Evolutionary conservation across 306 rosid genomes (phyloP).

Genomic region (Pyrus pyrifolia): DNA sequence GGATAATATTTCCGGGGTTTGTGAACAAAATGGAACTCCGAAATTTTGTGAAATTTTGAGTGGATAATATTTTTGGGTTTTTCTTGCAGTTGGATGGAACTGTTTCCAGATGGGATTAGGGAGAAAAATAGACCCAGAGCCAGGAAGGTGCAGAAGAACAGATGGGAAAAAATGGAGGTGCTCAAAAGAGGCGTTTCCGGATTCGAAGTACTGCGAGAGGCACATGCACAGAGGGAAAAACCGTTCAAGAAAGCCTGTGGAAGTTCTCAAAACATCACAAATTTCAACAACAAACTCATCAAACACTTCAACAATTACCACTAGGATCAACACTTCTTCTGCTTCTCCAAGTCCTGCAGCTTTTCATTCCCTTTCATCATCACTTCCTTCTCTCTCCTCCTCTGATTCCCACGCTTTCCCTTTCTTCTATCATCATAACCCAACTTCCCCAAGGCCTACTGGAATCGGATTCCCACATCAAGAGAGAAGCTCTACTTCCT

Average conservation of each 20-base stretch:
- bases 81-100: slow-evolving; percentile 86
- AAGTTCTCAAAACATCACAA: slow-evolving; percentile 48
- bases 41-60: not conserved
- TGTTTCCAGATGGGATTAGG: slow-evolving; percentile 84
- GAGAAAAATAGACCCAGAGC: slow-evolving; percentile 94
- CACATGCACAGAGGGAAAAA: slow-evolving; percentile 99
- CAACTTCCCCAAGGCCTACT: slow-evolving; percentile 36
- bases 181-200: slow-evolving; percentile 87
- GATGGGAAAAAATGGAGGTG: slow-evolving; percentile 99
- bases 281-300: slow-evolving; percentile 9
- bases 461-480: slow-evolving; percentile 45
- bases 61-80: not conserved
- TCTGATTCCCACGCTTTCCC: slow-evolving; percentile 25
- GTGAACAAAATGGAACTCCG: not conserved
- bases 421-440: slow-evolving; percentile 32
- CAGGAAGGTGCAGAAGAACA: slow-evolving; percentile 97
- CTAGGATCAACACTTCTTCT: slow-evolving; percentile 27
- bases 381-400: slow-evolving; percentile 20
- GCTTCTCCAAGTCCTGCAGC: slow-evolving; percentile 26
- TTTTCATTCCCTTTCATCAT: slow-evolving; percentile 23
- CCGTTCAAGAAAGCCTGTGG: slow-evolving; percentile 99
- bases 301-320: slow-evolving; percentile 38
- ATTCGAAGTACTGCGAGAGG: slow-evolving; percentile 95
- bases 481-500: slow-evolving; percentile 42
- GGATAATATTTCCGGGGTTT: not conserved